Base-by-base conservation (phyloP, 2,329 filamentous ascomycete genomes). In the Didymella segeticola region DNA sequence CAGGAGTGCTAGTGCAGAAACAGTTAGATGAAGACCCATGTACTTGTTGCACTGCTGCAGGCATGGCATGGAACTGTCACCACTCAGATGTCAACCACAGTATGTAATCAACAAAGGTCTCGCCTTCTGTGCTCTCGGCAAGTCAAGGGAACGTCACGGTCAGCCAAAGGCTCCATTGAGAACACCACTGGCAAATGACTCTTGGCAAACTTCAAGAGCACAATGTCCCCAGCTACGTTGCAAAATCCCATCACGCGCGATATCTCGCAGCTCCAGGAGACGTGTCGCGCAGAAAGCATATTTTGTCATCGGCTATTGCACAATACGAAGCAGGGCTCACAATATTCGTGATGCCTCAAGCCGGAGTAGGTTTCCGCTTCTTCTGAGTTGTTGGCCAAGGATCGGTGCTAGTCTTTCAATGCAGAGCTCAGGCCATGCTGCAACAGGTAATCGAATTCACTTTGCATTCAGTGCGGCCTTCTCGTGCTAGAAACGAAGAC, bases 91-190 rank as follows among this genome's bases (percentile, higher is more conserved):
- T 37, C 30, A 25, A 42, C 27, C 36, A 47, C 37, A 42, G 52
- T n/a, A n/a, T n/a, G n/a, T 50, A 49, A 55, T 33, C 52, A 50
- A 49, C 42, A 25, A 33, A 7, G 43, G 55, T 57, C 50, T 55
- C 50, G 55, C 37, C 51, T 38, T 42, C 29, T 43, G 30, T 47
- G 29, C 38, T 12, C 15, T 33, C 17, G 41, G 22, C 20, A 55
- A 7, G 37, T 42, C 29, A 25, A 50, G 42, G 36, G 46, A 47
- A n/a, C 29, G 36, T 56, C 47, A 56, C 47, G n/a, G 42, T 47
- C 42, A 56, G 45, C 26, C 29, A 5, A 20, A 37, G 33, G 23
- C 31, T 43, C 23, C 20, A 25, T 31, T 34, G 37, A 39, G 34
- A 46, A 26, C 39, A 29, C 15, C 42, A 38, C 33, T 9, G 33